These are phyloP conservation scores for Fusarium bactridioides DNA, from an alignment of 2,329 filamentous ascomycete genomes.

Conservation along the genomic window DNA sequence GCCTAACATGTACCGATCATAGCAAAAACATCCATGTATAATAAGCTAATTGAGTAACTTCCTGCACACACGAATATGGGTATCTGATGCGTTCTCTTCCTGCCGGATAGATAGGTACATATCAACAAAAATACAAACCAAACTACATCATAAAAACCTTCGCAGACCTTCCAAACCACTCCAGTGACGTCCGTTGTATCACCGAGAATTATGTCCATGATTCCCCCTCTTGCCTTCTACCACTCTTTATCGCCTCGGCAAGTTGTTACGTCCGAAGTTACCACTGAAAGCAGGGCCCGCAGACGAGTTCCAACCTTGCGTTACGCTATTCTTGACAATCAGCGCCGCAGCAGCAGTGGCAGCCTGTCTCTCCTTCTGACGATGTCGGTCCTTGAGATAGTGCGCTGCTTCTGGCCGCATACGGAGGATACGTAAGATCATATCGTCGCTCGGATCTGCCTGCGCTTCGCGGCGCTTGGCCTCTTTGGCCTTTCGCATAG, in stretches of 20 bases:
- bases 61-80: conserved; percentile 38
- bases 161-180: not conserved
- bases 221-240: conserved; percentile 8
- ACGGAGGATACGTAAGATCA: conserved; percentile 92
- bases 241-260: conserved; percentile 56
- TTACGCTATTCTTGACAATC: conserved; percentile 91
- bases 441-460: conserved; percentile 96
- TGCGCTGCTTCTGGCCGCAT: conserved; percentile 91
- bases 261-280: conserved; percentile 55
- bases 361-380: conserved; percentile 92
- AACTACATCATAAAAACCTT: conserved; percentile 10
- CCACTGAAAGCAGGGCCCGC: conserved; percentile 42
- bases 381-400: conserved; percentile 88
- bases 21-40: not conserved
- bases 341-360: conserved; percentile 90
- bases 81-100: conserved; percentile 43
- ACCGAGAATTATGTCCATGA: not conserved
- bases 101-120: conserved; percentile 29
- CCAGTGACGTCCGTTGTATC: not conserved
- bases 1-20: not conserved
- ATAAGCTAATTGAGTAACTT: conserved; percentile 28
- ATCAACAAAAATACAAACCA: conserved; percentile 29
- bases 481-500: conserved; percentile 95
- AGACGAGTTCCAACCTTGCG: conserved; percentile 61
- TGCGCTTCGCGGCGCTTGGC: conserved; percentile 96